phyloP scores from a whole-genome alignment of 2,329 filamentous ascomycete species.

The Sporothrix brunneoviolacea region DNA sequence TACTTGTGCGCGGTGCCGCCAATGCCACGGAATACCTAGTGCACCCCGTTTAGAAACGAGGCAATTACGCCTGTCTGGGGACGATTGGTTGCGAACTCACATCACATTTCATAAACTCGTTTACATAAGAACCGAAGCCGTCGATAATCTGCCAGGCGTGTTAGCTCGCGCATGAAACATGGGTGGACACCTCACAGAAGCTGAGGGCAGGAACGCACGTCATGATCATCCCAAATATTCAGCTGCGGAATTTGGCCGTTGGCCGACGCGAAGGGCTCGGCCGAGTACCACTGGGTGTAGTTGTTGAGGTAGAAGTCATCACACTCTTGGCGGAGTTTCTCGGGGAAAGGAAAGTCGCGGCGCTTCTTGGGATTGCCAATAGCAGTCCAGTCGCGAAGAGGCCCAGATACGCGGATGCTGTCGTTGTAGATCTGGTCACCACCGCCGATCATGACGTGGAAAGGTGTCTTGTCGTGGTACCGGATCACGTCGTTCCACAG shows the following conservation, averaged over 20 bases:
- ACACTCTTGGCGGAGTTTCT: conserved; percentile 71
- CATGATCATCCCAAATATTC: conserved; percentile 98
- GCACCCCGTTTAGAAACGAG: neutral
- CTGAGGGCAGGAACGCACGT: conserved; percentile 42
- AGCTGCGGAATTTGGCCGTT: conserved; percentile 92
- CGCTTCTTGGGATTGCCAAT: conserved; percentile 80
- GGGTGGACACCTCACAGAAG: neutral
- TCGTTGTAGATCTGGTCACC: conserved; percentile 98
- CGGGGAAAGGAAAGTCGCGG: conserved; percentile 68
- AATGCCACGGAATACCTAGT: conserved; percentile 77
- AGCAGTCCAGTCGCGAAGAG: conserved; percentile 73
- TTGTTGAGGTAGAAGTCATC: conserved; percentile 89
- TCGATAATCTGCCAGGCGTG: conserved; percentile 64
- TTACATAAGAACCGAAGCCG: conserved; percentile 88
- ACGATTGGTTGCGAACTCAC: conserved; percentile 16
- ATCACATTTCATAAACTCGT: conserved; percentile 81
- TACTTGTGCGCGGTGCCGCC: conserved; percentile 95
- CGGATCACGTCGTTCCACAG: conserved; percentile 92
- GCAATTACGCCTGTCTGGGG: too few species aligned
- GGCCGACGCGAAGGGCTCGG: conserved; percentile 75
- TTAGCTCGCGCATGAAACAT: conserved; percentile 27
- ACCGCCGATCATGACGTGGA: conserved; percentile 94
- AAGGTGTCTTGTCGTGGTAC: conserved; percentile 69
- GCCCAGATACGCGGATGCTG: conserved; percentile 76
- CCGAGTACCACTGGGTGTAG: conserved; percentile 65